Evolutionary conservation across 1,139 yeast genomes (phyloP), one percentile per base, ranked within the genome.

Genomic region (Oligophagozyma castellii): DNA sequence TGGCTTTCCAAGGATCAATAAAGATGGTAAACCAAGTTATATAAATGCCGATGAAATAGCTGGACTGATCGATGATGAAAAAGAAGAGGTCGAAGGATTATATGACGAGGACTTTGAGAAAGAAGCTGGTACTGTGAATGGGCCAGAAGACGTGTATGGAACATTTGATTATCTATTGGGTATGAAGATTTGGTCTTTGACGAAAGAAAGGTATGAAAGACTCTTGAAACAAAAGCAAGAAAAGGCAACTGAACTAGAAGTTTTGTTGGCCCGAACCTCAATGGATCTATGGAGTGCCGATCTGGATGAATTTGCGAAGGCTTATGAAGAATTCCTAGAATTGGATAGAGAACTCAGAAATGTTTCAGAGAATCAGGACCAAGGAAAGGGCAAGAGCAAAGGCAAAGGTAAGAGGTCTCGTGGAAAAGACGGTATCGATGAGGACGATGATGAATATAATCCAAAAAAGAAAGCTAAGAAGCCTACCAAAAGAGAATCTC

Each of bases 151-250:
- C 27, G 41, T 44, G n/a, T 63, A 65, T 45, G 63, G 79, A 34
- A 63, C 80, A 35, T 71, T 68, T 52, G 93, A 80, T 46, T 80
- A 80, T 42, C 61, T 80, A 38, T 60, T 80, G 32, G 86, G 89
- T 31, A 80, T 92, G 95, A 70, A 86, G 22, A 74, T 92, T 43
- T 84, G 95, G 93, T 76, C 95, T 18, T 70, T 89, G 48, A 86
- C 98, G 1, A 66, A 66, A 36, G 99, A 92, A 57, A 67, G 93
- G 42, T 89, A 84, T 48, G 89, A 83, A 44, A 74, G 70, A 43
- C 61, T 89, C 37, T 59, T 84, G 43, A 64, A 65, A 30, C 93
- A 84, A 51, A 67, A 73, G 39, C 81, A 71, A 30, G 73, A 59
- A 19, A 78, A 76, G 48, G 92, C 84, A 49, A 61, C 56, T 7